Conservation (phyloP, 2,329 filamentous ascomycete genomes). For the Nemania bipapillata region DNA sequence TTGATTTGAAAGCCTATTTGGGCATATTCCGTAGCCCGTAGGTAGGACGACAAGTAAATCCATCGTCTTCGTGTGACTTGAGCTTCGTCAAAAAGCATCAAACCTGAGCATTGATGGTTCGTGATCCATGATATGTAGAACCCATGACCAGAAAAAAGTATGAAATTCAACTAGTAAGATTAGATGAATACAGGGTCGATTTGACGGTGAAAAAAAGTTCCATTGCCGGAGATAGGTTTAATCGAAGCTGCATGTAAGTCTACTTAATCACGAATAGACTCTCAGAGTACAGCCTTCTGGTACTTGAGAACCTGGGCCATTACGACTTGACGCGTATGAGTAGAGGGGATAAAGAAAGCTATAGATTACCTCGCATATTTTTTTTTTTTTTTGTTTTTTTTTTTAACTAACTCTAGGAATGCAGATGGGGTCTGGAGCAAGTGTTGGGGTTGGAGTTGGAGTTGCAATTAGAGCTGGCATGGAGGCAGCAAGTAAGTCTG, state of each 20-base stretch:
- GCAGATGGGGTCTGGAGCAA: no score
- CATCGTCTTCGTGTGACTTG: conserved; percentile 1
- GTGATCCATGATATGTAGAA: background rate
- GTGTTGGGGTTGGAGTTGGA: background rate
- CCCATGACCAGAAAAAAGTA: no score
- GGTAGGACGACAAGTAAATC: background rate
- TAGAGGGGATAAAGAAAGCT: background rate
- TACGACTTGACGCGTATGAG: background rate
- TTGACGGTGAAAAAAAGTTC: conserved; percentile 9
- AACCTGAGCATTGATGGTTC: background rate
- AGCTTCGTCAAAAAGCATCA: conserved; percentile 7
- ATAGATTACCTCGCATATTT: background rate
- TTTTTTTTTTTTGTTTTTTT: no score
- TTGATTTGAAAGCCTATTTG: conserved; percentile 8
- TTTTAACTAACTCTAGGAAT: background rate
- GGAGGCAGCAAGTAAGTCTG: background rate
- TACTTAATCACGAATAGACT: background rate
- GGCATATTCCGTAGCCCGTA: conserved; percentile 18
- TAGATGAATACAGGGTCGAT: background rate
- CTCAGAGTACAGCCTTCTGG: background rate
- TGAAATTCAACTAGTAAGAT: background rate
- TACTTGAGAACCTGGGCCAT: background rate
- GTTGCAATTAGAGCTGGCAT: no score
- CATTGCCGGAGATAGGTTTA: background rate
- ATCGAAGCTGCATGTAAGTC: background rate